These are phyloP conservation scores for Pythium coloratum DNA, from an alignment of 352 stramenopile genomes.

Conservation along the genomic window DNA sequence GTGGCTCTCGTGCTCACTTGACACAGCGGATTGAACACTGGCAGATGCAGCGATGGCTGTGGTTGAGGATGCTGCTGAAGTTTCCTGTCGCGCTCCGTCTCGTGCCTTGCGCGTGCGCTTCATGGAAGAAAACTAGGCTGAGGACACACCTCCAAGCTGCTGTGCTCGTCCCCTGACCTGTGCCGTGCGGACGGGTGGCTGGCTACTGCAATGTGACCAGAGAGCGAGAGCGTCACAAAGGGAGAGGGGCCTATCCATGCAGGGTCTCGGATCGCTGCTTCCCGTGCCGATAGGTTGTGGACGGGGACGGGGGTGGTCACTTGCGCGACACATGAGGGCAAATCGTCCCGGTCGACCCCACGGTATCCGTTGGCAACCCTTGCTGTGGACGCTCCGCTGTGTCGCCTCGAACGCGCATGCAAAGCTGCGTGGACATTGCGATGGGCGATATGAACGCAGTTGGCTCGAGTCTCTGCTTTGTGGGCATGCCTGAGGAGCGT, in stretches of 20 bases:
- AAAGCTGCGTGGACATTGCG: slow-evolving; percentile 25
- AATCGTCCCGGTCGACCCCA: slow-evolving; percentile 8
- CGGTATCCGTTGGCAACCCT: slow-evolving; percentile 3
- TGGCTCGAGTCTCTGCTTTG: background rate
- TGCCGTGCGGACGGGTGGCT: background rate
- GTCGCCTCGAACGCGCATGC: slow-evolving; percentile 13
- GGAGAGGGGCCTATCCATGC: slow-evolving; percentile 18
- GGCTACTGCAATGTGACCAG: slow-evolving; percentile 9
- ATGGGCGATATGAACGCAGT: background rate
- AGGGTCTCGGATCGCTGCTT: slow-evolving; percentile 3
- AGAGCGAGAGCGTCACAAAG: slow-evolving; percentile 18
- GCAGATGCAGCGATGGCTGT: background rate
- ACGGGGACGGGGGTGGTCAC: slow-evolving; percentile 15
- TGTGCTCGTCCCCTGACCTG: background rate
- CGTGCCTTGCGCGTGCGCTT: slow-evolving; percentile 4
- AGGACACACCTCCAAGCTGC: background rate
- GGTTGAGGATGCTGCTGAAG: background rate
- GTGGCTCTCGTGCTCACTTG: background rate
- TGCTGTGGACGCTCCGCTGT: slow-evolving; percentile 22
- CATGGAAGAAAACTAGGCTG: slow-evolving; percentile 3
- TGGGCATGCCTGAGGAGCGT: background rate
- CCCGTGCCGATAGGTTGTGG: slow-evolving; percentile 12
- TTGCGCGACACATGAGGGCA: slow-evolving; percentile 9
- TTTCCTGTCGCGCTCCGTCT: background rate
- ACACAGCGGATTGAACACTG: slow-evolving; percentile 14